Percentiles rank a stretch among this genome's conserved stretches.
These are phyloP conservation scores for Moesziomyces aphidis DNA, from an alignment of 1,284 basidiomycete genomes.

Conservation along the genomic window DNA sequence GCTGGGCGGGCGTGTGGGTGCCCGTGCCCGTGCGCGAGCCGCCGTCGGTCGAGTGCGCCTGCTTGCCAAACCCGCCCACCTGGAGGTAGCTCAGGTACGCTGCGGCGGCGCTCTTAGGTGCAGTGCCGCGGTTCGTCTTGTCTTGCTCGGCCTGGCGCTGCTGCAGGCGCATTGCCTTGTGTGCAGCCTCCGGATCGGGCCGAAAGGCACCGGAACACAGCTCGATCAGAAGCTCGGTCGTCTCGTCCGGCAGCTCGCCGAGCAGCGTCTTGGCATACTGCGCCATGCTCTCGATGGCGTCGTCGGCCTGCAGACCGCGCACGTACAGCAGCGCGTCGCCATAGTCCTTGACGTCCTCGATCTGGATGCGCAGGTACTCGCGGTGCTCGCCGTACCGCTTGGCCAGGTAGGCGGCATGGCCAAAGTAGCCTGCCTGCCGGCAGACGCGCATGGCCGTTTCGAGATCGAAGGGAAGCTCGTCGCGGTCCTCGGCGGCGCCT, in stretches of 20 bases:
- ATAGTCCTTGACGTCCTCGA: constrained; percentile 89
- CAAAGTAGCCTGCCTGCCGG: constrained; percentile 93
- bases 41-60: constrained; percentile 4
- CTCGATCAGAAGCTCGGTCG: constrained; percentile 90
- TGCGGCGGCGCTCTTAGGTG: constrained; percentile 33
- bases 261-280: constrained; percentile 73
- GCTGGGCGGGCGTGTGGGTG: constrained; percentile 18
- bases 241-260: constrained; percentile 82
- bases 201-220: constrained; percentile 79
- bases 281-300: constrained; percentile 67
- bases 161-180: not conserved
- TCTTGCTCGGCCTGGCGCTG: constrained; percentile 6
- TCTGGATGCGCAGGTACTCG: constrained; percentile 91
- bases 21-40: constrained; percentile 15
- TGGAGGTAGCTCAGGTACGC: constrained; percentile 53
- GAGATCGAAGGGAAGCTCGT: constrained; percentile 90
- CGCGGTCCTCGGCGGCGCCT: constrained; percentile 68
- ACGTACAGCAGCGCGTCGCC: constrained; percentile 85
- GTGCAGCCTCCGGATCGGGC: constrained; percentile 21
- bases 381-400: constrained; percentile 90
- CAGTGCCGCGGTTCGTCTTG: constrained; percentile 3
- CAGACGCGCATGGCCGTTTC: constrained; percentile 97
- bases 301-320: constrained; percentile 79
- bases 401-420: constrained; percentile 93
- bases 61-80: constrained; percentile 43